These are phyloP conservation scores for Davidsoniella neocaledoniae DNA, from an alignment of 2,329 filamentous ascomycete species.

Conservation along the genomic window DNA sequence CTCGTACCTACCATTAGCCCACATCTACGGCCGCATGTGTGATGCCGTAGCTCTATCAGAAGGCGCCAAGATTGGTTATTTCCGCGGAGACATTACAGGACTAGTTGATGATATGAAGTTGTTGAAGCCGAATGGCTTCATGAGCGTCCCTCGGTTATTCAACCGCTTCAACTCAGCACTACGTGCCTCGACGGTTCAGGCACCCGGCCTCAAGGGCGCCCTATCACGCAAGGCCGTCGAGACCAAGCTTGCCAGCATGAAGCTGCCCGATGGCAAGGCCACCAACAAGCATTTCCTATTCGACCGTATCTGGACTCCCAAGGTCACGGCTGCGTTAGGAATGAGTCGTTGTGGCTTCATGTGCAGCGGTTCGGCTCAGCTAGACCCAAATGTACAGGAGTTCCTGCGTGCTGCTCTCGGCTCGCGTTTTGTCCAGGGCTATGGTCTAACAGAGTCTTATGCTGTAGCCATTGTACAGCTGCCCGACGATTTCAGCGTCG, in stretches of 20 bases:
- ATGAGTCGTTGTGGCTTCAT: constrained; percentile 56
- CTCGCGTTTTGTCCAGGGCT: constrained; percentile 70
- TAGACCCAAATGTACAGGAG: constrained; percentile 74
- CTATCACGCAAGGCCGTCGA: constrained; percentile 65
- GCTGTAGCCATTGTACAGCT: constrained; percentile 58
- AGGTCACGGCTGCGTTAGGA: constrained; percentile 69
- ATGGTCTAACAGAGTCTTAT: constrained; percentile 87
- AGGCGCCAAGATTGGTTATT: constrained; percentile 71
- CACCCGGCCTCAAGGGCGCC: constrained; percentile 62
- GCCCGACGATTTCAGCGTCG: constrained; percentile 51
- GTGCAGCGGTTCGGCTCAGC: constrained; percentile 77
- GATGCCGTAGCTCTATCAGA: constrained; percentile 61
- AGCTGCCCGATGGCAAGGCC: constrained; percentile 53
- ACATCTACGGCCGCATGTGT: constrained; percentile 77
- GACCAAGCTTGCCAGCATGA: constrained; percentile 65
- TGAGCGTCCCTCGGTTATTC: constrained; percentile 79
- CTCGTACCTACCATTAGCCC: constrained; percentile 84
- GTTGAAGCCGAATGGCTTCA: constrained; percentile 65
- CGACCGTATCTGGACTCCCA: constrained; percentile 79
- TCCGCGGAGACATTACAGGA: constrained; percentile 76
- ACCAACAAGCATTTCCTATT: constrained; percentile 63
- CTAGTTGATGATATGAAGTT: constrained; percentile 84
- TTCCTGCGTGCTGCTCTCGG: constrained; percentile 76
- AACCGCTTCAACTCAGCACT: constrained; percentile 80
- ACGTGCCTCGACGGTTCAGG: constrained; percentile 60